These are phyloP conservation scores for Aschersonia sp. DNA, from an alignment of 2,329 filamentous ascomycete genomes.

Conservation along the genomic window DNA sequence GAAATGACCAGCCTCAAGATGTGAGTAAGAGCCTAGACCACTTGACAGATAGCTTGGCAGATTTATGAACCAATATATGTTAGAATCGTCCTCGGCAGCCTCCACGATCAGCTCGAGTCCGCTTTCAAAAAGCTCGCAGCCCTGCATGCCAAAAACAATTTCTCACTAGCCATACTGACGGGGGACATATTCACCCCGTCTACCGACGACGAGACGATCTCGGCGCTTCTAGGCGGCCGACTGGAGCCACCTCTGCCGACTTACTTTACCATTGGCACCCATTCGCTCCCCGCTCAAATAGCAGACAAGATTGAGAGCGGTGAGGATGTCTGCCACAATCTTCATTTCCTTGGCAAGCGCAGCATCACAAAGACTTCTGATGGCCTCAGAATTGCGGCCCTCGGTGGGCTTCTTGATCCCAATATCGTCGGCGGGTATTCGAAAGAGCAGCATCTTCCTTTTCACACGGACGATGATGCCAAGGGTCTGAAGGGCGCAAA, in stretches of 20 bases:
- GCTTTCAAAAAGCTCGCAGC: constrained; percentile 68
- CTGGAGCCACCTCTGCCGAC: constrained; percentile 66
- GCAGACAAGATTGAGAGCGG: constrained; percentile 59
- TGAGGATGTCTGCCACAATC: constrained; percentile 71
- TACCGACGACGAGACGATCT: constrained; percentile 43
- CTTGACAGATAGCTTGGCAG: too few species aligned
- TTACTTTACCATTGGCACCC: constrained; percentile 75
- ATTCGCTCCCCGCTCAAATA: constrained; percentile 55
- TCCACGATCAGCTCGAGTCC: constrained; percentile 63
- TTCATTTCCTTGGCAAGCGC: constrained; percentile 79
- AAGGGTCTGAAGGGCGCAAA: constrained; percentile 63
- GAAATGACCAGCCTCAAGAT: constrained; percentile 34
- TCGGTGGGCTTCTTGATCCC: constrained; percentile 60
- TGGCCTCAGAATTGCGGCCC: constrained; percentile 71
- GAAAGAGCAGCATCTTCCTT: constrained; percentile 60
- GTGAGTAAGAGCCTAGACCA: constrained; percentile 15
- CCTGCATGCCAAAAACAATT: constrained; percentile 76
- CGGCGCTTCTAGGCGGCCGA: constrained; percentile 54
- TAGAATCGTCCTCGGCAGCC: constrained; percentile 68
- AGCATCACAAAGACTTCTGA: constrained; percentile 81
- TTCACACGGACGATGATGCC: constrained; percentile 64
- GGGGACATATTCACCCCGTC: constrained; percentile 65
- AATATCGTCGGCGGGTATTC: constrained; percentile 47
- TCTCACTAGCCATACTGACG: constrained; percentile 69
- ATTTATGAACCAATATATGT: too few species aligned